phyloP scores from a whole-genome alignment of 1,284 basidiomycete genomes.

The Leccinum pachyderme region DNA sequence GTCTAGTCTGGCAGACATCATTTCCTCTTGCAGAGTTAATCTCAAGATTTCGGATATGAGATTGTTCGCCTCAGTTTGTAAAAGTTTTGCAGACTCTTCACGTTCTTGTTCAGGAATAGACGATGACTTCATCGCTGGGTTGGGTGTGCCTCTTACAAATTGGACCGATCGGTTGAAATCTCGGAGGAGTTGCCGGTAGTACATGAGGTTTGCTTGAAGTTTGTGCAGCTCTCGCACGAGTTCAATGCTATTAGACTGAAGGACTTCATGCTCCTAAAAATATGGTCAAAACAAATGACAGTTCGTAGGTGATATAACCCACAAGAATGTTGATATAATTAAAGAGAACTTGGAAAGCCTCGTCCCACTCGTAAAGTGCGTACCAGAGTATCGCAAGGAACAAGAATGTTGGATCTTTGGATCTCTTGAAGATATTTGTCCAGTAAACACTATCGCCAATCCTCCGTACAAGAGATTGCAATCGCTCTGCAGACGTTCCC shows the following conservation, averaged over 20 bases:
- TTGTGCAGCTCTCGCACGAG: constrained; percentile 50
- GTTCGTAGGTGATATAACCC: constrained; percentile 10
- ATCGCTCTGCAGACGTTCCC: constrained; percentile 34
- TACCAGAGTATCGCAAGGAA: constrained; percentile 57
- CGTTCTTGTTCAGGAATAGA: constrained; percentile 16
- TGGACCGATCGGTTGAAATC: constrained; percentile 49
- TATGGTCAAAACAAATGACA: background rate
- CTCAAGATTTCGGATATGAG: constrained; percentile 49
- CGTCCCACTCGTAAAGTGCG: constrained; percentile 56
- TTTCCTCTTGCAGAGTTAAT: constrained; percentile 39
- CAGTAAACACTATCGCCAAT: constrained; percentile 48
- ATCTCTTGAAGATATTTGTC: constrained; percentile 47
- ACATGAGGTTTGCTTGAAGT: constrained; percentile 50
- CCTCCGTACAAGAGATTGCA: constrained; percentile 34
- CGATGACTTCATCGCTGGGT: constrained; percentile 40
- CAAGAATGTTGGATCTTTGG: constrained; percentile 51
- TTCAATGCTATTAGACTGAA: constrained; percentile 36
- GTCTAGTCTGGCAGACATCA: constrained; percentile 46
- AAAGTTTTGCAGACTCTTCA: constrained; percentile 26
- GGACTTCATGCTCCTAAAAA: constrained; percentile 43
- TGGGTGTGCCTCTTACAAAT: constrained; percentile 45
- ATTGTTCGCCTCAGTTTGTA: constrained; percentile 43
- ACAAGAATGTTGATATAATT: constrained; percentile 46
- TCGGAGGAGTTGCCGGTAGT: constrained; percentile 48
- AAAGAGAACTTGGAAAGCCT: constrained; percentile 49